A percentile compares a stretch with the other conserved stretches of the same genome.
phyloP scores from a whole-genome alignment of 75 land plant species.

The Picea sitchensis region DNA sequence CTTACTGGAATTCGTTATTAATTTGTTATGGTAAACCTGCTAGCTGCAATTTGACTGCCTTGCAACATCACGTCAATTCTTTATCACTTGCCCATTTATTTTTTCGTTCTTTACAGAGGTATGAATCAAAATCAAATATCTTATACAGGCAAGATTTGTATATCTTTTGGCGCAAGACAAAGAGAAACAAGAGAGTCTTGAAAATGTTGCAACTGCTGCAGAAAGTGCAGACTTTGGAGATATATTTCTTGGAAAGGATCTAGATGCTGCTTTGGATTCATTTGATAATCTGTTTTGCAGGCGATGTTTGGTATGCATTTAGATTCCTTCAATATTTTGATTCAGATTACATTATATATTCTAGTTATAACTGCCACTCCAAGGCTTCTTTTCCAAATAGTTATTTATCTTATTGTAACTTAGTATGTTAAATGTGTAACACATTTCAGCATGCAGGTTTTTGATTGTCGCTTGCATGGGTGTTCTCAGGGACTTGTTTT shows the following conservation, averaged over 20 bases:
- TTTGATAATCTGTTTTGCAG: slow-evolving; percentile 98
- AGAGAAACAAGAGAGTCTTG: slow-evolving; percentile 13
- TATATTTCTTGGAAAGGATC: slow-evolving; percentile 57
- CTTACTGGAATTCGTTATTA: not conserved
- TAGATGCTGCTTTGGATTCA: slow-evolving; percentile 88
- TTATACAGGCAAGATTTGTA: slow-evolving; percentile 68
- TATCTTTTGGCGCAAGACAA: slow-evolving; percentile 35
- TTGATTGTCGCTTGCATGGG: slow-evolving; percentile 96
- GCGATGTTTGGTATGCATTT: slow-evolving; percentile 76
- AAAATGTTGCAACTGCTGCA: slow-evolving; percentile 11
- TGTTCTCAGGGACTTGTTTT: slow-evolving; percentile 73
- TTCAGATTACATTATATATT: slow-evolving; percentile 7
- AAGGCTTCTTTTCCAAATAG: not conserved
- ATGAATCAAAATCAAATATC: not conserved
- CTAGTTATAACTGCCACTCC: not conserved
- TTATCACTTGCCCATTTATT: not conserved
- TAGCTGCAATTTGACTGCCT: slow-evolving; percentile 4
- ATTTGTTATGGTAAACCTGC: not conserved
- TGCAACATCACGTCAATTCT: not conserved
- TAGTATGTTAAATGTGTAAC: not conserved
- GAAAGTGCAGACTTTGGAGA: slow-evolving; percentile 13
- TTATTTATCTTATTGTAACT: not conserved
- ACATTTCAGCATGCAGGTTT: slow-evolving; percentile 51
- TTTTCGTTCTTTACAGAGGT: not conserved
- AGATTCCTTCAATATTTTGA: not conserved